phyloP scores from a whole-genome alignment of 1,284 basidiomycete species.

The Ceratobasidium sp. region DNA sequence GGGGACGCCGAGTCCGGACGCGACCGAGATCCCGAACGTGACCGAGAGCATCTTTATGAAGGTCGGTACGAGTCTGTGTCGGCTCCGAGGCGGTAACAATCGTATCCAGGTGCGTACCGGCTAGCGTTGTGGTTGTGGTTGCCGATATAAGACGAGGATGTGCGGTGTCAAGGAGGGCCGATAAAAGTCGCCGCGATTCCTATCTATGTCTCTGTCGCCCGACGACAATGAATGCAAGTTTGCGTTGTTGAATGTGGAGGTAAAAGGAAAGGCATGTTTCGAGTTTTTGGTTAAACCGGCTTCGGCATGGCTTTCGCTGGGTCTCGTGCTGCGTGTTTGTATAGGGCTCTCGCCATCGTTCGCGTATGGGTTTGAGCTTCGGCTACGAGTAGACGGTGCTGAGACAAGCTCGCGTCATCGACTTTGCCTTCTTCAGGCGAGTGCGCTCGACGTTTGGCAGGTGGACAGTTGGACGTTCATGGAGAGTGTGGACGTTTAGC shows the following conservation, averaged over 20 bases:
- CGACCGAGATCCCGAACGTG: neutral
- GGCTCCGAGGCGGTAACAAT: no score
- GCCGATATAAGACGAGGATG: no score
- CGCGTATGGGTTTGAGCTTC: neutral
- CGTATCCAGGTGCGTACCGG: neutral
- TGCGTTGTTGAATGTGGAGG: no score
- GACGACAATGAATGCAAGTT: no score
- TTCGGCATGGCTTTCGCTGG: neutral
- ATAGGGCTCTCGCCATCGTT: no score
- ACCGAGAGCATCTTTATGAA: neutral
- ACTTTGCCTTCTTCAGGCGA: constrained; percentile 83
- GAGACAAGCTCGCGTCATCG: constrained; percentile 57
- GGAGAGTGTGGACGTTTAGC: constrained; percentile 37
- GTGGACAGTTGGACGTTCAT: constrained; percentile 55
- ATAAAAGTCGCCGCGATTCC: constrained; percentile 1
- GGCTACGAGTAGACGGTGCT: neutral
- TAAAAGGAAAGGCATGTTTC: constrained; percentile 9
- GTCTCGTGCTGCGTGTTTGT: neutral
- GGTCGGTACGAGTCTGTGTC: no score
- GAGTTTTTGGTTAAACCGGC: neutral
- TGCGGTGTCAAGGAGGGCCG: neutral
- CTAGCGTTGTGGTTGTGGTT: no score
- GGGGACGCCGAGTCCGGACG: neutral
- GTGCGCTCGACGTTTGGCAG: constrained; percentile 65
- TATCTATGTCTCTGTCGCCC: neutral